Base-by-base conservation (phyloP, 345 rosid species). In the Durio zibethinus region DNA sequence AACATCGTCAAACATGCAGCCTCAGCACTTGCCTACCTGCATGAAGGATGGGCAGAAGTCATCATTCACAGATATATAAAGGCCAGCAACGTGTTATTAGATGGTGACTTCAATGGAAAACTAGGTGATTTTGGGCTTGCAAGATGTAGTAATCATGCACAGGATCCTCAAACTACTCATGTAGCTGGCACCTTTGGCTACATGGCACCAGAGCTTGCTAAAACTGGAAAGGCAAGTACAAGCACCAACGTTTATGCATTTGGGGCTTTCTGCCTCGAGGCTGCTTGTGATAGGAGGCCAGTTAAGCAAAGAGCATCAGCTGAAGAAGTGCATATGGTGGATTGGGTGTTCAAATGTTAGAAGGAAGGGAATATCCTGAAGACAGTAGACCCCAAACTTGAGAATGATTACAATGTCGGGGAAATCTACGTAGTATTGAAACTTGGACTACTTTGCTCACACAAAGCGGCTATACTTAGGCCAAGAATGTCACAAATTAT, bases 101-200 rank as follows among this genome's bases (percentile, higher is more conserved):
- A 89, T 9, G 79, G 83, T 0, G 89, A 87, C 18, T 81, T 91
- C 90, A 89, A 89, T 15, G 92, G 88, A 0, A 77, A 88, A 31
- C 81, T 93, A 0, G 93, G 93, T 0, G 97, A 91, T 38, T 93
- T 93, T 54, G 96, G 97, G 40, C 92, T 90, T 40, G 97, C 96
- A 0, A 88, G 92, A 82, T 73, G 90, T 18, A 85, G 81, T 35
- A 90, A 91, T 27, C 96, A 87, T 11, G 96, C 3, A 80, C 77
- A 65, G 52, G 76, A 31, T 62, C 67, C 42, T 31, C 40, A 88
- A 43, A 86, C 87, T 15, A 10, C 64, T 3, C 36, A 27, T 61
- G 2, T 61, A 61, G 40, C 40, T 1, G 40, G 97, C 56, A 93
- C 93, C 0, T 61, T 91, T 8, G 96, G 94, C 53, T 93, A 91